phyloP scores from a whole-genome alignment of 2,329 filamentous ascomycete species.

The Fusarium avenaceum region DNA sequence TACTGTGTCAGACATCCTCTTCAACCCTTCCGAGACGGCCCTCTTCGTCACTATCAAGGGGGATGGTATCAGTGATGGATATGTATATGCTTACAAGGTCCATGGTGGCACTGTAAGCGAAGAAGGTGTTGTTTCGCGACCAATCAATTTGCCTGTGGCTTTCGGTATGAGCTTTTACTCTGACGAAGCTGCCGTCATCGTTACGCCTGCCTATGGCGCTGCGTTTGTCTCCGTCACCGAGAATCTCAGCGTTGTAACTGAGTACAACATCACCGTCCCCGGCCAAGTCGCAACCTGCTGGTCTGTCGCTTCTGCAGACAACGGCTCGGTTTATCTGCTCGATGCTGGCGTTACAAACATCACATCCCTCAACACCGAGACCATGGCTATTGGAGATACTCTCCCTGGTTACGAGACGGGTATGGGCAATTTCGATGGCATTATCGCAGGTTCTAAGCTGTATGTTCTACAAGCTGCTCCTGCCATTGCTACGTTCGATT shows the following conservation, averaged over 20 bases:
- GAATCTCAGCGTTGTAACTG: neutral
- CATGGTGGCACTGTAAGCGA: neutral
- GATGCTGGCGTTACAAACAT: neutral
- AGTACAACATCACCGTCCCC: neutral
- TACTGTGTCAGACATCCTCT: slow-evolving; percentile 14
- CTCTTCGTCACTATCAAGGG: slow-evolving; percentile 17
- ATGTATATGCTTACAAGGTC: slow-evolving; percentile 5
- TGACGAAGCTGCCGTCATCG: neutral
- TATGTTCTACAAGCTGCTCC: slow-evolving; percentile 5
- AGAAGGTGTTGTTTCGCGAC: neutral
- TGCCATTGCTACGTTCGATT: neutral
- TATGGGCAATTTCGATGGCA: slow-evolving; percentile 10
- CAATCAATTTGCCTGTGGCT: slow-evolving; percentile 9
- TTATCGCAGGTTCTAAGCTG: slow-evolving; percentile 1
- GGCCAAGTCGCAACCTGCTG: slow-evolving; percentile 4
- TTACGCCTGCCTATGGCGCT: slow-evolving; percentile 18
- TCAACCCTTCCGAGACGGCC: slow-evolving; percentile 16
- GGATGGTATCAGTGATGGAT: neutral
- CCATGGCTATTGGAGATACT: neutral
- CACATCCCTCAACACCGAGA: neutral
- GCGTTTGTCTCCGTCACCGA: slow-evolving; percentile 7
- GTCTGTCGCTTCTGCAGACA: neutral
- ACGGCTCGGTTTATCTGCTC: slow-evolving; percentile 9
- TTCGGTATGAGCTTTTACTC: slow-evolving; percentile 7
- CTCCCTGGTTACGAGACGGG: neutral